Percentiles rank a stretch among this genome's conserved stretches.
These are phyloP conservation scores for Fusarium succisae DNA, from an alignment of 2,329 filamentous ascomycete genomes.

Conservation along the genomic window DNA sequence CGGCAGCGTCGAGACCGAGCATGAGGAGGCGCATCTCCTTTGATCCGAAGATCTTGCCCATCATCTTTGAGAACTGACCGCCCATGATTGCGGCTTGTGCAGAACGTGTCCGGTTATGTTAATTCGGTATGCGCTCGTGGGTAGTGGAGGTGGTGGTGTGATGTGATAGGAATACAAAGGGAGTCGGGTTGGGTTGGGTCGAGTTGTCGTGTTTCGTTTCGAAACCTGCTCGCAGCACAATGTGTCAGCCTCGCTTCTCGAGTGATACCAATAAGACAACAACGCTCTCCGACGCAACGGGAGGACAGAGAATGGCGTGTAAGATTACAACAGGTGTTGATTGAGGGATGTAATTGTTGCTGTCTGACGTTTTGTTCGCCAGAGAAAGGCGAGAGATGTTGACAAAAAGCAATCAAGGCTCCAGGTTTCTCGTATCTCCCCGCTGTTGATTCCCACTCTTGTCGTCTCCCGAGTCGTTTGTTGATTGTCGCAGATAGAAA, in stretches of 20 bases:
- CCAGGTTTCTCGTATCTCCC: neutral
- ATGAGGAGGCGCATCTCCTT: constrained; percentile 99
- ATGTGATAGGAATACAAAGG: constrained; percentile 6
- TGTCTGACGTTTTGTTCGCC: neutral
- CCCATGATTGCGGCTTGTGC: constrained; percentile 72
- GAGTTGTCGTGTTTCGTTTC: constrained; percentile 3
- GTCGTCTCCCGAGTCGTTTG: neutral
- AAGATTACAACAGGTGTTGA: neutral
- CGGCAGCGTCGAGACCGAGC: constrained; percentile 96
- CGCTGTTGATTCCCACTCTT: neutral
- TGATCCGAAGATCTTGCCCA: constrained; percentile 98
- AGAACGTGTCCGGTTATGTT: neutral
- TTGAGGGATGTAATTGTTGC: neutral
- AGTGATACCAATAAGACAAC: neutral
- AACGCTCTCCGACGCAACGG: neutral
- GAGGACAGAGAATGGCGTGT: neutral
- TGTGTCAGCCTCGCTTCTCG: constrained; percentile 6
- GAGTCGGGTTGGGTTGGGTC: neutral
- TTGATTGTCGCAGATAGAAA: neutral
- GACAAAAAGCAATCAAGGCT: neutral
- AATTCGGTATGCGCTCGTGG: neutral
- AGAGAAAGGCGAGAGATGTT: neutral
- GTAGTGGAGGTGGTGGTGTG: neutral
- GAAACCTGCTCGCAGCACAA: constrained; percentile 6
- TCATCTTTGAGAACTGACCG: constrained; percentile 91